Evolutionary conservation across 306 rosid species (phyloP).

Genomic region (Betula pendula): DNA sequence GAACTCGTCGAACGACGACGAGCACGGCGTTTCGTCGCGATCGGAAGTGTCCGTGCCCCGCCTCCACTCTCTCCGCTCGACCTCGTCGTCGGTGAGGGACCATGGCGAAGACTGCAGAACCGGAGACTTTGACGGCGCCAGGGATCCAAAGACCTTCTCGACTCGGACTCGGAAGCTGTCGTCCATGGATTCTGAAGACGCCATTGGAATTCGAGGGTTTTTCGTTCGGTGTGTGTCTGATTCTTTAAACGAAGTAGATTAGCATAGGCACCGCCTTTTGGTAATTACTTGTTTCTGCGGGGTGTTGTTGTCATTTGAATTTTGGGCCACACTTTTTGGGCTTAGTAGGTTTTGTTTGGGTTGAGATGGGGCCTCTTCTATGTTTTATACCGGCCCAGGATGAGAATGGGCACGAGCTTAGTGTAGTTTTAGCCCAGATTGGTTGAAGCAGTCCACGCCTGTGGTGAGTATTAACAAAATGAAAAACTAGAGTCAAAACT

Average conservation of each 20-base stretch:
- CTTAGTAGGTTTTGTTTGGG: neutral
- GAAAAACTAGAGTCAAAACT: no score
- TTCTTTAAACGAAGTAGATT: neutral
- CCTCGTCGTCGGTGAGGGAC: constrained; percentile 35
- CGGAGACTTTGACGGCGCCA: constrained; percentile 8
- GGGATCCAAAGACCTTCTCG: constrained; percentile 37
- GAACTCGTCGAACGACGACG: constrained; percentile 27
- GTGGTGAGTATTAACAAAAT: no score
- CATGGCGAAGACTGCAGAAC: constrained; percentile 24
- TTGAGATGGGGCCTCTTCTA: neutral
- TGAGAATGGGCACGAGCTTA: neutral
- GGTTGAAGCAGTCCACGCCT: no score
- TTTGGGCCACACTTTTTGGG: constrained; percentile 9
- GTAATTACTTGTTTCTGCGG: neutral
- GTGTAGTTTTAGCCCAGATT: neutral
- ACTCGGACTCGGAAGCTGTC: constrained; percentile 35
- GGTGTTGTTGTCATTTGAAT: neutral
- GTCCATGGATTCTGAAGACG: constrained; percentile 22
- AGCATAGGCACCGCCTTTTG: neutral
- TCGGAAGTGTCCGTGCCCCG: constrained; percentile 23
- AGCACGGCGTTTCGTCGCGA: constrained; percentile 33
- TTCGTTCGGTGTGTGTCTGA: neutral
- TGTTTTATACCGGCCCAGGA: neutral
- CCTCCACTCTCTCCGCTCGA: constrained; percentile 40
- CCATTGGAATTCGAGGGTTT: neutral